A percentile compares a stretch with the other conserved stretches of the same genome.
Evolutionary conservation across 176 grass and related monocot genomes (phyloP).

Genomic region (Zizania latifolia): DNA sequence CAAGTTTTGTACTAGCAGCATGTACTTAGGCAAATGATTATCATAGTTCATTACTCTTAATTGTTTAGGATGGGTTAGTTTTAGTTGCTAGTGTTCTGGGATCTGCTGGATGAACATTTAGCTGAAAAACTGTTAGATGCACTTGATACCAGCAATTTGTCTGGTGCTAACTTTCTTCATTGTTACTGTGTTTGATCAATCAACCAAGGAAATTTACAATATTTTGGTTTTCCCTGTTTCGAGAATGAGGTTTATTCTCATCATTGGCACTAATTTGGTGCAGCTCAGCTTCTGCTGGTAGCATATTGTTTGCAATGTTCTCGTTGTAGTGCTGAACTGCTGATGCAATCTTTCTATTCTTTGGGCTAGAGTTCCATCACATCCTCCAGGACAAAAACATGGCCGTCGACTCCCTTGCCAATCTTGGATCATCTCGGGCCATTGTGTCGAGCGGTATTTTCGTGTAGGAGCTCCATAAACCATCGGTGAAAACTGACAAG

Average conservation of each 20-base stretch:
- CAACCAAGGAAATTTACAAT: background rate
- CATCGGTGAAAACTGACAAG: too few relatives aligned
- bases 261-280: background rate
- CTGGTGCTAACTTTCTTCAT: background rate
- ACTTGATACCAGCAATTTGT: background rate
- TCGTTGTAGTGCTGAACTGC: background rate
- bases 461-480: too few relatives aligned
- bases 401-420: too few relatives aligned
- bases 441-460: too few relatives aligned
- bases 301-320: background rate
- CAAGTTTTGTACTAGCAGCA: too few relatives aligned
- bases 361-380: too few relatives aligned
- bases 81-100: background rate
- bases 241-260: background rate
- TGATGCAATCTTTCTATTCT: background rate
- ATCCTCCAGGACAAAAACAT: too few relatives aligned
- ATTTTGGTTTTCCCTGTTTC: background rate
- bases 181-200: constrained; percentile 5
- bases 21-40: background rate
- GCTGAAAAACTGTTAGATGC: background rate
- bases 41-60: background rate
- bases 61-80: background rate
- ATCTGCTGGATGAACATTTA: background rate
- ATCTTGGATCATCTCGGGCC: too few relatives aligned
- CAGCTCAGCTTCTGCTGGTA: background rate